phyloP scores from a whole-genome alignment of 2,329 filamentous ascomycete species.

The Emmonsia crescens region DNA sequence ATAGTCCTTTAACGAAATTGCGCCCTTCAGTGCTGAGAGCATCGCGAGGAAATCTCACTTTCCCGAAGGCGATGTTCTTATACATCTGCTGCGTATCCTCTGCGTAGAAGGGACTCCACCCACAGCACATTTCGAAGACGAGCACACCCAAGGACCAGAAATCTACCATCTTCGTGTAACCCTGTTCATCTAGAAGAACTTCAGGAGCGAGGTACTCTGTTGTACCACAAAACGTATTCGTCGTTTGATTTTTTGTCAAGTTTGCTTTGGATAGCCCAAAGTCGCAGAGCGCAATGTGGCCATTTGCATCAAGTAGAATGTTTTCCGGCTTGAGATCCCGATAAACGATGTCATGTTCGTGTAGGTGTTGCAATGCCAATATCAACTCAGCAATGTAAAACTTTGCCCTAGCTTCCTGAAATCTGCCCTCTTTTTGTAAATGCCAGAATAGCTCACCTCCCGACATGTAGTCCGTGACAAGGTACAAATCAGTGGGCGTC shows the following conservation, averaged over 20 bases:
- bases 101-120: constrained; percentile 97
- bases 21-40: constrained; percentile 88
- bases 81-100: constrained; percentile 99
- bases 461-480: constrained; percentile 99
- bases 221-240: constrained; percentile 97
- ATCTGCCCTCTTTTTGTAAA: constrained; percentile 90
- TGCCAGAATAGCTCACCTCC: constrained; percentile 98
- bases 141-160: constrained; percentile 97
- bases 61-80: constrained; percentile 99
- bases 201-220: constrained; percentile 96
- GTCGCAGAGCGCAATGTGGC: constrained; percentile 94
- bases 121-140: constrained; percentile 99
- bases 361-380: constrained; percentile 84
- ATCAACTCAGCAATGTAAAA: constrained; percentile 99
- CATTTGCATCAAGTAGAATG: constrained; percentile 90
- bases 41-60: constrained; percentile 91
- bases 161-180: constrained; percentile 99
- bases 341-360: constrained; percentile 96
- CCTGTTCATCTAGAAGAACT: constrained; percentile 87
- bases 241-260: constrained; percentile 90
- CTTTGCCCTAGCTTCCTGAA: constrained; percentile 87
- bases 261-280: constrained; percentile 98
- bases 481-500: constrained; percentile 87
- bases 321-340: constrained; percentile 97
- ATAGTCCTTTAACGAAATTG: constrained; percentile 93